A percentile compares a stretch with the other conserved stretches of the same genome.
These are phyloP conservation scores for Adansonia grandidieri DNA, from an alignment of 441 rosid species.

Conservation along the genomic window DNA sequence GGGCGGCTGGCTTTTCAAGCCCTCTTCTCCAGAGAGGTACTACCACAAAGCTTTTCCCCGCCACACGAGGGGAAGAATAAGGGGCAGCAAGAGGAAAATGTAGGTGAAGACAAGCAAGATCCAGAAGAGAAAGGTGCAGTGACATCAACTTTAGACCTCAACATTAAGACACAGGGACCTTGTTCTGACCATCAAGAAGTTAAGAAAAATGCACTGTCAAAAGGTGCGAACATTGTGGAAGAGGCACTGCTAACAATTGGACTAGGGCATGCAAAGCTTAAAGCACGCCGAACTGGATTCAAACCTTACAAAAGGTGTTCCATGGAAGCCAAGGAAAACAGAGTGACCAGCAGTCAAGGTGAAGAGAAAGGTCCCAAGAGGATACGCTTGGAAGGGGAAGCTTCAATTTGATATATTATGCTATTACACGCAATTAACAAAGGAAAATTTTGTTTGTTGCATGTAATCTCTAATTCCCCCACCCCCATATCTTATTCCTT, in stretches of 20 bases:
- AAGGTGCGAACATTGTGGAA: conserved; percentile 37
- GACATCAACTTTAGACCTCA: conserved; percentile 56
- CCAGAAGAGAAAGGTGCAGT: conserved; percentile 35
- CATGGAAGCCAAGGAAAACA: conserved; percentile 76
- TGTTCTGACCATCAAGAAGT: conserved; percentile 40
- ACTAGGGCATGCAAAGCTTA: conserved; percentile 58
- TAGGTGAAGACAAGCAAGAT: conserved; percentile 43
- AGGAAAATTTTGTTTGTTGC: conserved; percentile 41
- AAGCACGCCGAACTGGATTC: conserved; percentile 74
- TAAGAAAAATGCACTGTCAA: conserved; percentile 38
- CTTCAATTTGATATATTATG: conserved; percentile 48
- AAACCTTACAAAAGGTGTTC: conserved; percentile 97
- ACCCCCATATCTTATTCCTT: conserved; percentile 31
- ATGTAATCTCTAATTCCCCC: conserved; percentile 31
- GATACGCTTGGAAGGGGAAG: conserved; percentile 76
- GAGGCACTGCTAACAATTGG: conserved; percentile 60
- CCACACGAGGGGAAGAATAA: conserved; percentile 42
- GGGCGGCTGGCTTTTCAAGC: conserved; percentile 93
- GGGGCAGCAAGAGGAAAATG: conserved; percentile 39
- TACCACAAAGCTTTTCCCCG: conserved; percentile 95
- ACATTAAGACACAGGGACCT: conserved; percentile 38
- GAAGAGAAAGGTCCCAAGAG: conserved; percentile 84
- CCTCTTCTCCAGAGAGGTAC: conserved; percentile 77
- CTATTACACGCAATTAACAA: conserved; percentile 43
- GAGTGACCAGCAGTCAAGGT: conserved; percentile 45